Evolutionary conservation across 306 rosid species (phyloP).

Genomic region (Vigna reflexopilosa): DNA sequence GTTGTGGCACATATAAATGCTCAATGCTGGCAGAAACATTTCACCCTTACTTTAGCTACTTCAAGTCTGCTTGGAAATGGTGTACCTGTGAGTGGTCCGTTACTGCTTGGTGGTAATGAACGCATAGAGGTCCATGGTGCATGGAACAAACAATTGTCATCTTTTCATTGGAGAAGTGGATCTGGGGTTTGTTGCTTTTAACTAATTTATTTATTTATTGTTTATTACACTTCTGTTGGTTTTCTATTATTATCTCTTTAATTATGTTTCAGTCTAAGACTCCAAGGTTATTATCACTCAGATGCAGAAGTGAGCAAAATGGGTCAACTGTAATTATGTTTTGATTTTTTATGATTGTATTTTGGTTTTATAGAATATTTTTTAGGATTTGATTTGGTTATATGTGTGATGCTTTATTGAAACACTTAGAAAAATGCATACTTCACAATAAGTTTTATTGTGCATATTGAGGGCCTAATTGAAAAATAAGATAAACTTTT

Average conservation of each 20-base stretch:
- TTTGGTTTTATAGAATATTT: neutral
- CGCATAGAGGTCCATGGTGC: constrained; percentile 73
- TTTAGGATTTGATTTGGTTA: constrained; percentile 26
- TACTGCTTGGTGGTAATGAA: constrained; percentile 61
- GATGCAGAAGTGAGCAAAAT: constrained; percentile 26
- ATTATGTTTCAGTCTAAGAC: constrained; percentile 28
- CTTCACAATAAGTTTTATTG: constrained; percentile 13
- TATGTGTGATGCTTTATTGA: constrained; percentile 3
- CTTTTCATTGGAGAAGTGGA: constrained; percentile 72
- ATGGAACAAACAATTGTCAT: constrained; percentile 71
- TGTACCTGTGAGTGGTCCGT: constrained; percentile 52
- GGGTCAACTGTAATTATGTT: constrained; percentile 14
- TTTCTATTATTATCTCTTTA: constrained; percentile 36
- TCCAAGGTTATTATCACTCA: neutral
- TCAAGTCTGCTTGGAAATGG: constrained; percentile 64
- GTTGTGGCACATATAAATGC: constrained; percentile 57
- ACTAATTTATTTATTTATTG: constrained; percentile 32
- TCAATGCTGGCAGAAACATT: constrained; percentile 77
- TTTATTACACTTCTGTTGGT: constrained; percentile 37
- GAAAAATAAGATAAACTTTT: neutral
- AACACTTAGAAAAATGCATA: constrained; percentile 26
- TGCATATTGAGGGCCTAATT: neutral
- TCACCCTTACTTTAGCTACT: constrained; percentile 71
- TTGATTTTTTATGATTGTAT: constrained; percentile 27
- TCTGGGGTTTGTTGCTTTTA: constrained; percentile 74